Evolutionary conservation across 75 land plant species (phyloP), one percentile per base, ranked within the genome.

Genomic region (Pseudotsuga menziesii): DNA sequence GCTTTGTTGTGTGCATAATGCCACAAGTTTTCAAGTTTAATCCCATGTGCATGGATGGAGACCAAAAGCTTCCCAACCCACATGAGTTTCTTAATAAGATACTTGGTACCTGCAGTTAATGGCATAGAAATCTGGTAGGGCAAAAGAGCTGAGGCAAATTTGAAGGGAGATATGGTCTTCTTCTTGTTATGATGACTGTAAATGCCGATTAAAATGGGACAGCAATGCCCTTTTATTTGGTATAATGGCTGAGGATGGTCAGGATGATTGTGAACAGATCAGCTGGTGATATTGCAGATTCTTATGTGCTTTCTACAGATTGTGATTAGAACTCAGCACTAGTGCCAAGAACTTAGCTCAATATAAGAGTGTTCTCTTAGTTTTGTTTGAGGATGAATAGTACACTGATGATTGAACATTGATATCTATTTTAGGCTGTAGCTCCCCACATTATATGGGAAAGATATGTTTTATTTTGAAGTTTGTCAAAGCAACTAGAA

Each of bases 371-470:
- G n/a, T n/a, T n/a, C n/a, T n/a, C 19, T 48, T 19, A 69, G 52
- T 44, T 69, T 69, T 69, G 52, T 69, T 41, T 69, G 72, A 69
- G 13, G 48, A 69, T 67, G 71, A 67, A 67, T 67, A 19, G 71
- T 20, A 67, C 44, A 36, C 1, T 29, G 32, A 29, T 29, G 32
- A 29, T 29, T 69, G 48, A n/a, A 69, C 4, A 41, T 6, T 69
- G n/a, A 39, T 69, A 69, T 6, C 19, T 39, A n/a, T 6, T 44
- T 44, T 7, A 44, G 48, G 48, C 8, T 44, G 48, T 7, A 5
- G 48, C 52, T 48, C 52, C 52, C n/a, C 32, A 8, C 52, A 48
- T 48, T 8, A 0, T 48, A 48, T 48, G 11, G 52, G 52, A 48
- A n/a, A n/a, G n/a, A n/a, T n/a, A n/a, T n/a, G n/a, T n/a, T n/a